phyloP scores from a whole-genome alignment of 768 basidiomycete genomes.

The Boletus rubropictus region DNA sequence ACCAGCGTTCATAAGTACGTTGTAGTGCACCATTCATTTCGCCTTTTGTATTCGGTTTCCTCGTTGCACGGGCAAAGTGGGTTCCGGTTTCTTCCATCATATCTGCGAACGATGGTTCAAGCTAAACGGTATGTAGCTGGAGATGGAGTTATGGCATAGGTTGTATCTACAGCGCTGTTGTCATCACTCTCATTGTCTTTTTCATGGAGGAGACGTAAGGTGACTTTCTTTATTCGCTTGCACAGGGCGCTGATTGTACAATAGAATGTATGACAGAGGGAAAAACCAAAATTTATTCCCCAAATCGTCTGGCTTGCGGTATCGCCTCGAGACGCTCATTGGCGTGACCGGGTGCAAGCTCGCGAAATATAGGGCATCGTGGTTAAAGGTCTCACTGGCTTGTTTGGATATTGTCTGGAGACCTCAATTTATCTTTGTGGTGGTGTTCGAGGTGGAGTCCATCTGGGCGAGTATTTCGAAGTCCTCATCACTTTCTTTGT shows the following conservation, averaged over 20 bases:
- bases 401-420: slow-evolving; percentile 42
- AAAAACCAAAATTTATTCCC: slow-evolving; percentile 27
- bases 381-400: slow-evolving; percentile 31
- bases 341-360: slow-evolving; percentile 45
- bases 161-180: slow-evolving; percentile 41
- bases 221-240: neutral
- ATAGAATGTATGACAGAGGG: slow-evolving; percentile 46
- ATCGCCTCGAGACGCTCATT: slow-evolving; percentile 42
- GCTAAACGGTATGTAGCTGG: slow-evolving; percentile 30
- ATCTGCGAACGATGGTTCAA: too few species aligned
- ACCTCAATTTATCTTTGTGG: slow-evolving; percentile 40
- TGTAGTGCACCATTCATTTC: slow-evolving; percentile 29
- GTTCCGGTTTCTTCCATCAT: slow-evolving; percentile 1
- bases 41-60: slow-evolving; percentile 28
- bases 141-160: slow-evolving; percentile 52
- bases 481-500: neutral
- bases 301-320: slow-evolving; percentile 30
- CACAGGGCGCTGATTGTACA: neutral
- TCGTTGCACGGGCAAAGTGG: slow-evolving; percentile 24
- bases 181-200: slow-evolving; percentile 41
- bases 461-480: neutral
- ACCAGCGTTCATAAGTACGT: slow-evolving; percentile 19
- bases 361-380: slow-evolving; percentile 40
- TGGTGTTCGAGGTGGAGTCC: slow-evolving; percentile 34
- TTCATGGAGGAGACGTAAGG: slow-evolving; percentile 48